A percentile compares a stretch with the other conserved stretches of the same genome.
Evolutionary conservation across 169 alveolate genomes (phyloP).

Genomic region (Plasmodium fragile): DNA sequence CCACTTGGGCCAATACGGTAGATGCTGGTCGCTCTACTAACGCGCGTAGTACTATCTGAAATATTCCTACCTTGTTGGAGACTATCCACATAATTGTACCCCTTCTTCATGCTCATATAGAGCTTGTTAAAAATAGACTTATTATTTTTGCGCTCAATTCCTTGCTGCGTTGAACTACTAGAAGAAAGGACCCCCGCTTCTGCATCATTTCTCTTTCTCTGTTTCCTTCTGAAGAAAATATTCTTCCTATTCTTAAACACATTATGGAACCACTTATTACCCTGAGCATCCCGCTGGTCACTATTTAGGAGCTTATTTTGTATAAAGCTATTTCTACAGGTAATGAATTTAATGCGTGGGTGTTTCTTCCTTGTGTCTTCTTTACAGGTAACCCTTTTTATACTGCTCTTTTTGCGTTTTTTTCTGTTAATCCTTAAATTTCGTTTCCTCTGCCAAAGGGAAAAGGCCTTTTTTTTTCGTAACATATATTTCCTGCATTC

Average conservation of each 20-base stretch:
- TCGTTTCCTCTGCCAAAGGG: not conserved
- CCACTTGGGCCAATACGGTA: not conserved
- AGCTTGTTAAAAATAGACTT: not conserved
- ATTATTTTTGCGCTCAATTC: not conserved
- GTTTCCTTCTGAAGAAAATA: conserved; percentile 22
- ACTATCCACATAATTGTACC: not conserved
- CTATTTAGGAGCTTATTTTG: not conserved
- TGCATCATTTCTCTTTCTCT: not conserved
- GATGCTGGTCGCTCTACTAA: not conserved
- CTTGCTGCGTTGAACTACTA: not conserved
- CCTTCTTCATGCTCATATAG: not conserved
- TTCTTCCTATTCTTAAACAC: conserved; percentile 16
- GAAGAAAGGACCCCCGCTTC: not conserved
- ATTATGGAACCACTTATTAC: conserved; percentile 6
- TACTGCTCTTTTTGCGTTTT: not conserved
- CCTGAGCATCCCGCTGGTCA: not conserved
- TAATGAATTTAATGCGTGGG: conserved; percentile 20
- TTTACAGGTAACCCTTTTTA: not conserved
- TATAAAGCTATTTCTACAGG: conserved; percentile 10
- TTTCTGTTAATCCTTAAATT: not conserved
- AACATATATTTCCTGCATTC: conserved; percentile 16
- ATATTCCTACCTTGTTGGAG: not conserved
- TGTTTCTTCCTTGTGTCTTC: not conserved
- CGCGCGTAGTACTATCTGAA: not conserved
- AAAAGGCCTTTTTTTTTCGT: conserved; percentile 8